Evolutionary conservation across 2,329 filamentous ascomycete genomes (phyloP), one percentile per base, ranked within the genome.

Genomic region (Sporothrix sp.): DNA sequence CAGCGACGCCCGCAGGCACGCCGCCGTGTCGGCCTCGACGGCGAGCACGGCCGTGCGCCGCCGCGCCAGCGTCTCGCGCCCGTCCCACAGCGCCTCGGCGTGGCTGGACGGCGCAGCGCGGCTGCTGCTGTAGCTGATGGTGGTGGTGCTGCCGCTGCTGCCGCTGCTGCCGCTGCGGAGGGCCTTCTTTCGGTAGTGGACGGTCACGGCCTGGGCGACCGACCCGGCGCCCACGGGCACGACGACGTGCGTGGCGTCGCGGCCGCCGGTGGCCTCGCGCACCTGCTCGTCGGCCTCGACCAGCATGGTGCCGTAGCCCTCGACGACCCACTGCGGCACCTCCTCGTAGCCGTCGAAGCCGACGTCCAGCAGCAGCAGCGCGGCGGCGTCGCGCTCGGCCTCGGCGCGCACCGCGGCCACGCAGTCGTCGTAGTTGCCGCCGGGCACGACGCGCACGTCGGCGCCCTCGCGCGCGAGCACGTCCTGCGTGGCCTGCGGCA

Each of bases 271-370:
- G 6, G 35, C 44, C 36, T 28, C 47, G 10, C 16, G 20, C 18
- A 55, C 39, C 59, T 90, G 84, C 18, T 69, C 62, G 45, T 88
- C 83, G 0, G 79, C 69, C 60, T 93, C 87, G 3, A 66, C 62
- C 54, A 90, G 68, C 75, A 90, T 82, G 0, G 85, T 88, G 4
- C 71, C 72, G 59, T 91, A 93, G 0, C 87, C 87, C 54, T 91
- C 80, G 0, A 88, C 82, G 20, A 90, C 84, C 80, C 83, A 89
- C 63, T 70, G 63, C 0, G 85, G 84, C 5, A 88, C 75, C 35
- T 79, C 70, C 42, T 81, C 74, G 58, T 85, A 87, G 2, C 77
- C 81, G 0, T 75, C 71, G 58, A 84, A 85, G 0, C 80, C 75
- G 8, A 76, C 82, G 59, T 91, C 87, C 60, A 85, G 77, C 1